Base-by-base conservation (phyloP, 306 rosid species). In the Prosopis cineraria region DNA sequence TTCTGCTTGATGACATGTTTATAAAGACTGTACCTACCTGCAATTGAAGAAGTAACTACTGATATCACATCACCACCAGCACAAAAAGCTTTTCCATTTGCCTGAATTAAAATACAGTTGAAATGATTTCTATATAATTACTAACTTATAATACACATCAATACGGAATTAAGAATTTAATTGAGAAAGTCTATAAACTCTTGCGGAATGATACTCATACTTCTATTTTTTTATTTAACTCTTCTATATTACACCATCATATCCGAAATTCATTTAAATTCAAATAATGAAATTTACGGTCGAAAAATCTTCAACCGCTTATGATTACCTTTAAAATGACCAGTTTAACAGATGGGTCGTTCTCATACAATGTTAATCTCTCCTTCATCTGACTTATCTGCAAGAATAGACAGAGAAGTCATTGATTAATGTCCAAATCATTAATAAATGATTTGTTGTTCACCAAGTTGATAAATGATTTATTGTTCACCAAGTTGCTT, bases 301-400 rank as follows among this genome's bases (percentile, higher is more conserved):
- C 2, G 3, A 48, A 2, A 48, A 48, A 19, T 48, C 56, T 48
- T 19, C 56, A 20, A 22, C 31, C 1, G 16, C 63, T 25, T 8
- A 1, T 25, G n/a, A n/a, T 56, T 78, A 81, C 85, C 82, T 82
- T 82, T 14, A 82, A 53, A 24, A 77, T 77, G 20, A 77, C 52
- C 67, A 82, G 70, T 65, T 77, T 52, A 25, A 77, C 40, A 0
- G 56, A 52, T 33, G 78, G 39, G 29, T 82, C 82, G 17, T 65
- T 77, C 66, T 82, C 85, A 72, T 72, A 72, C 64, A 76, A 16
- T 6, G 33, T 25, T 37, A 77, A 34, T 43, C 56, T 82, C 36
- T 34, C 55, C 8, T 3, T 41, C 25, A 31, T 16, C 39, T 7
- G 22, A 63, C 2, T 14, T 14, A 63, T 33, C 68, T 63, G 68